A percentile compares a stretch with the other conserved stretches of the same genome.
Evolutionary conservation across 2,329 filamentous ascomycete genomes (phyloP).

Genomic region (Aspergillus sp.): DNA sequence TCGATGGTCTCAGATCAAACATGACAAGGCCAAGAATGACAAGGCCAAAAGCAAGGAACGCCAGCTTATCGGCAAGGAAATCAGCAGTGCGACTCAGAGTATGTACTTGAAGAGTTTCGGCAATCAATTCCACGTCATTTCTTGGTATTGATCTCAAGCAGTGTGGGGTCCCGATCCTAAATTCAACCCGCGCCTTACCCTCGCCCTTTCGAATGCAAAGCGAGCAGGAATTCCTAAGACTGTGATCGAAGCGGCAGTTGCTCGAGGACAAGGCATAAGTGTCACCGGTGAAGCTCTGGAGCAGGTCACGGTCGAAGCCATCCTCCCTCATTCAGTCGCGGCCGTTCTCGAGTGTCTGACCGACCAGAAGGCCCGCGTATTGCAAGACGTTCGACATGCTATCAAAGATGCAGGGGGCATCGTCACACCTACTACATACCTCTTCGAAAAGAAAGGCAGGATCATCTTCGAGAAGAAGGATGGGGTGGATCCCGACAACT

Average conservation of each 20-base stretch:
- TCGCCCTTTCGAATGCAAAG: constrained; percentile 74
- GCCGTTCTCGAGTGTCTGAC: constrained; percentile 84
- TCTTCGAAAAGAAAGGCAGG: constrained; percentile 80
- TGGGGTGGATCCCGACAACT: constrained; percentile 63
- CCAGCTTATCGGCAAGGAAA: constrained; percentile 67
- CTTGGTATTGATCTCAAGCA: constrained; percentile 35
- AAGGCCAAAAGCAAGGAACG: constrained; percentile 70
- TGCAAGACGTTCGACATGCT: constrained; percentile 70
- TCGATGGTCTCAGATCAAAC: constrained; percentile 94
- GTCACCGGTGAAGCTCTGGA: constrained; percentile 75
- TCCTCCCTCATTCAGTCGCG: constrained; percentile 72
- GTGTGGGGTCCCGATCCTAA: constrained; percentile 74
- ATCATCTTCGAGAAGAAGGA: constrained; percentile 67
- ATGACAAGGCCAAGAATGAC: constrained; percentile 89
- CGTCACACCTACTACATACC: constrained; percentile 73
- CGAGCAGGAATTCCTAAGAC: constrained; percentile 83
- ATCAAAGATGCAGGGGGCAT: constrained; percentile 73
- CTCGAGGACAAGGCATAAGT: constrained; percentile 83
- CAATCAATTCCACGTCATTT: not conserved
- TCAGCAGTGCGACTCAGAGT: constrained; percentile 76
- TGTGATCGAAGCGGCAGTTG: constrained; percentile 80
- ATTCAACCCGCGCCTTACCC: constrained; percentile 73
- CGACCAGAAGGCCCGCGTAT: constrained; percentile 72
- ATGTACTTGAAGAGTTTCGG: constrained; percentile 29
- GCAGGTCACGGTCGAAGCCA: constrained; percentile 73